These are phyloP conservation scores for Neurospora sp. DNA, from an alignment of 495 filamentous ascomycete genomes.

Conservation along the genomic window DNA sequence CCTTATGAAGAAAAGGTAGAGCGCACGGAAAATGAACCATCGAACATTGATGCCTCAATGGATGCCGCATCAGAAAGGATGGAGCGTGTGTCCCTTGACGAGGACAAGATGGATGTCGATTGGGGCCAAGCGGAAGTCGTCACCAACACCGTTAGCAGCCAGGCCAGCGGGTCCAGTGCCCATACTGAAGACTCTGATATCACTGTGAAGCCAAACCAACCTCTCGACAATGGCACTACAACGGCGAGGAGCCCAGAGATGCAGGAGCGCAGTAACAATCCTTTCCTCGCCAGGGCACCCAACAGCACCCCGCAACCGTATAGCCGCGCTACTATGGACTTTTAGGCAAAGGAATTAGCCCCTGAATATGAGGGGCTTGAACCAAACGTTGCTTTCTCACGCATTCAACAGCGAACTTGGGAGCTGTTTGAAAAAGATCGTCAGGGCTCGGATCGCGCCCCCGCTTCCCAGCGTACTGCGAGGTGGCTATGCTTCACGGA, in stretches of 20 bases:
- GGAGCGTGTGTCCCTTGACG: conserved; percentile 9
- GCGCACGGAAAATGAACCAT: neutral
- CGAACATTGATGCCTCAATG: neutral
- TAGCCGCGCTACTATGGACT: neutral
- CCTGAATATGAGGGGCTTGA: neutral
- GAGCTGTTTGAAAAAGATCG: neutral
- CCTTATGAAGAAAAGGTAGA: conserved; percentile 4
- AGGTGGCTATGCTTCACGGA: neutral
- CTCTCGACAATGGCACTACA: neutral
- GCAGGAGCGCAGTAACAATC: conserved; percentile 22
- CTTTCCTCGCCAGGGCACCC: neutral
- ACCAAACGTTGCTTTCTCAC: neutral
- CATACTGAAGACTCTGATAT: neutral
- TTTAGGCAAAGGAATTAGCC: neutral
- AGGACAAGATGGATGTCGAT: neutral
- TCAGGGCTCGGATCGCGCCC: neutral
- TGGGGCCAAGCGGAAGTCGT: neutral
- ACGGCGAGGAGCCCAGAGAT: conserved; percentile 24
- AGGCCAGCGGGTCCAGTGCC: conserved; percentile 1
- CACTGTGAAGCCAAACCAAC: neutral
- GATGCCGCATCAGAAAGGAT: neutral
- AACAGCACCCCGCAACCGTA: neutral
- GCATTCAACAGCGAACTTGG: neutral
- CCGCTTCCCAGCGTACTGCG: neutral
- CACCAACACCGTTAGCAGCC: conserved; percentile 1